Conservation (phyloP, 306 rosid species). For the Cicer pinnatifidum region DNA sequence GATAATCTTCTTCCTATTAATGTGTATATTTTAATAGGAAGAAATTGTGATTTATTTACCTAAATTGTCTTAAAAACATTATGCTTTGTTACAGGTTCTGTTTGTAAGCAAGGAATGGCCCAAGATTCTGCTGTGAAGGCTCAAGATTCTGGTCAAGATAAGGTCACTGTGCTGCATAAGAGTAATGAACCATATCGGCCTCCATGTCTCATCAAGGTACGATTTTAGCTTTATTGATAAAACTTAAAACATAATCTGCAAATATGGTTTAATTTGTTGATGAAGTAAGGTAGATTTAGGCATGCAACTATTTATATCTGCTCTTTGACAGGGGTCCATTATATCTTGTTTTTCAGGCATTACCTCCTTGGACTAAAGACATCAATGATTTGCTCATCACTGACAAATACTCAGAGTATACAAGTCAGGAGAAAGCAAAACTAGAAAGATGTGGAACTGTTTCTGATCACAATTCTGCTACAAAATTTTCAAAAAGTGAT, state of each 20-base stretch:
- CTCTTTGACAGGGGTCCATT: not conserved
- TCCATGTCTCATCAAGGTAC: slow-evolving; percentile 53
- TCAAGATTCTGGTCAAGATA: slow-evolving; percentile 6
- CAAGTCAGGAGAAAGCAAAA: slow-evolving; percentile 38
- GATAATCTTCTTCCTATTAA: slow-evolving; percentile 17
- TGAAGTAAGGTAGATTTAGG: slow-evolving; percentile 29
- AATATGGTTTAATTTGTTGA: slow-evolving; percentile 34
- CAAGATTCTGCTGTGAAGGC: slow-evolving; percentile 24
- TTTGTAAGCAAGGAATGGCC: slow-evolving; percentile 22
- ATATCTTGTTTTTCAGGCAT: slow-evolving; percentile 50
- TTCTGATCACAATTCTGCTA: not conserved
- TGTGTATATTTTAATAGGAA: not conserved
- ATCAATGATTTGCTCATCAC: slow-evolving; percentile 3
- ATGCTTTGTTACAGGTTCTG: slow-evolving; percentile 45
- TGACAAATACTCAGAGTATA: no score
- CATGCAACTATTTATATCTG: not conserved
- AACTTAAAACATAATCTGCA: not conserved
- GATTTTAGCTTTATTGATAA: slow-evolving; percentile 12
- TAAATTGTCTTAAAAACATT: not conserved
- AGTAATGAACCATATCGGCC: slow-evolving; percentile 60
- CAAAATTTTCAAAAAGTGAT: not conserved
- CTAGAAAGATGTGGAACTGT: slow-evolving; percentile 20
- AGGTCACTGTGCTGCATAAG: slow-evolving; percentile 48
- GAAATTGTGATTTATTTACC: slow-evolving; percentile 22
- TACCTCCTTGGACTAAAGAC: slow-evolving; percentile 38